Evolutionary conservation across 2,329 filamentous ascomycete genomes (phyloP), one percentile per base, ranked within the genome.

Genomic region (Ceratocystis cacaofunesta): DNA sequence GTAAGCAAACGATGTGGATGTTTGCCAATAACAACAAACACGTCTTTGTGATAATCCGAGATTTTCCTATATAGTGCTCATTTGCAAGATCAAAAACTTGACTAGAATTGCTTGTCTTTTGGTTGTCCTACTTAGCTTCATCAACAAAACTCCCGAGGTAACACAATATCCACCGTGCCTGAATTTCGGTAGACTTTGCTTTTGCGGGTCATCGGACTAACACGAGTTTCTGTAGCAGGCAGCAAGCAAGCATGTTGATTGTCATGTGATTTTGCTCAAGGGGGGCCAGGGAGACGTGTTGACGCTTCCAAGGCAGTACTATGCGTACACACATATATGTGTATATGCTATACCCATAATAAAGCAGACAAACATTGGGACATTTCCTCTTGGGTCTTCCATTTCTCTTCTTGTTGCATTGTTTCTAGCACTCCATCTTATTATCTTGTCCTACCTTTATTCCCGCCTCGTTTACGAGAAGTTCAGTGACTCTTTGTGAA

Each of bases 401-500:
- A 3, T 32, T n/a, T 30, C 28, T 58, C 19, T 30, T 19, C 28
- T 8, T 58, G 55, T 30, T 57, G 22, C 52, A 15, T 57, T 28
- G 17, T 57, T 57, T 36, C 55, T 58, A 58, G 55, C 17, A 32
- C 55, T 5, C 25, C 8, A 36, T 58, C 15, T 30, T 30, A 4
- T 4, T 43, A 52, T 36, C 62, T 25, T 41, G 30, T 50, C 48
- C 43, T 58, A 43, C 10, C 44, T 62, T 52, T 32, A 43, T 22
- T 15, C 41, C 43, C 50, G 32, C 6, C 44, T 62, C 60, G 19
- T 43, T 30, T 19, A 65, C 22, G n/a, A 68, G 32, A n/a, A 95
- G 79, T 63, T 78, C 80, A 71, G 85, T 83, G 55, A 94, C 86
- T 64, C 89, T 82, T 66, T 78, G 75, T 17, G 89, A 90, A 70